Evolutionary conservation across 306 rosid species (phyloP).

Genomic region (Dryas octopetala): DNA sequence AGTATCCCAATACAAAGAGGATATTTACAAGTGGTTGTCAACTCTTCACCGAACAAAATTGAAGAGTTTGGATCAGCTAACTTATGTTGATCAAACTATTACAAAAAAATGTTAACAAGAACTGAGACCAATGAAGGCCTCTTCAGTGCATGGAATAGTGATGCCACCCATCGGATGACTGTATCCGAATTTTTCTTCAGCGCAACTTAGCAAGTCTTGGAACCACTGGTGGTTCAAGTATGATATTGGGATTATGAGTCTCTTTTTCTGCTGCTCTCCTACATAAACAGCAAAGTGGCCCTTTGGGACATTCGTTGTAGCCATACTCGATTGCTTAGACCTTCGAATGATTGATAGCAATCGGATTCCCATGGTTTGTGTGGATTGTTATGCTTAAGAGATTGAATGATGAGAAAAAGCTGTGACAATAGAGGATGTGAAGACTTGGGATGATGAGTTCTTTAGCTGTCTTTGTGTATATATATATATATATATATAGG

Average conservation of each 20-base stretch:
- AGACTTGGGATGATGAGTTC: not conserved
- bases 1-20: not conserved
- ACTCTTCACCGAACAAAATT: not conserved
- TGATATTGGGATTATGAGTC: constrained; percentile 13
- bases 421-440: not conserved
- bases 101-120: constrained; percentile 4
- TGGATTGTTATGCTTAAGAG: not conserved
- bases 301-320: constrained; percentile 5
- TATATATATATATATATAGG: not conserved
- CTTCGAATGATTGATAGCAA: not conserved
- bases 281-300: constrained; percentile 29
- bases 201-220: not conserved
- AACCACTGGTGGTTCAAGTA: constrained; percentile 13
- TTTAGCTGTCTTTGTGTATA: not conserved
- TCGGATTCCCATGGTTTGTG: constrained; percentile 14
- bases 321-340: not conserved
- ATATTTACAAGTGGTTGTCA: not conserved
- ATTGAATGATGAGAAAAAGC: not conserved
- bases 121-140: constrained; percentile 12
- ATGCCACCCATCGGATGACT: constrained; percentile 33
- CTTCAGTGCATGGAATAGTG: constrained; percentile 32
- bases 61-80: not conserved
- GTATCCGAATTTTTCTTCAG: constrained; percentile 31
- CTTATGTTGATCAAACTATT: not conserved
- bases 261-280: constrained; percentile 18